Evolutionary conservation across 2,329 filamentous ascomycete genomes (phyloP).

Genomic region (Ilyonectria mors-panacis): DNA sequence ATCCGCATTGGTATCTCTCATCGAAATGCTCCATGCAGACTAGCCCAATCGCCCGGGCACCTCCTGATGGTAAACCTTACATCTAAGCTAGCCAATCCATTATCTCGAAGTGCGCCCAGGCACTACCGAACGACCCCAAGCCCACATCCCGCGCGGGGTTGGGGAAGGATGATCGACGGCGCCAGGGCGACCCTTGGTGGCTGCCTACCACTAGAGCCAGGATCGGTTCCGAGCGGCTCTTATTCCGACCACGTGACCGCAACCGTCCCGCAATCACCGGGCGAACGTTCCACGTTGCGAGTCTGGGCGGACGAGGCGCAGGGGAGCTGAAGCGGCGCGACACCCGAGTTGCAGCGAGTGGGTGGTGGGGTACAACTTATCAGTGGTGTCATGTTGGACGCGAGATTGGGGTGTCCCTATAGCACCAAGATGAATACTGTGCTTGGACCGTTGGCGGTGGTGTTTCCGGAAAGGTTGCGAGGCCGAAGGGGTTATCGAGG

Average conservation of each 20-base stretch:
- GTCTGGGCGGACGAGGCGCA: not conserved
- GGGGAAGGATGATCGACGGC: conserved; percentile 20
- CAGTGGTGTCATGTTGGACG: not conserved
- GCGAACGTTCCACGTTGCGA: not conserved
- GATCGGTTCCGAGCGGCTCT: not conserved
- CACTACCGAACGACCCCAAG: not conserved
- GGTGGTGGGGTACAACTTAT: not conserved
- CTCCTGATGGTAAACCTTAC: conserved; percentile 1
- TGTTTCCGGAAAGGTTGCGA: not conserved
- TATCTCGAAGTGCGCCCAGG: not conserved
- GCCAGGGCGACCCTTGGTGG: conserved; percentile 1
- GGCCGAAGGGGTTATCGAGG: too few species aligned
- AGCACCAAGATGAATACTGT: not conserved
- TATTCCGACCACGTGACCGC: not conserved
- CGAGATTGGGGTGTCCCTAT: not conserved
- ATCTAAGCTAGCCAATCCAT: not conserved
- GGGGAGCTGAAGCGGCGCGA: not conserved
- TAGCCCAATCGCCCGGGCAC: conserved; percentile 5
- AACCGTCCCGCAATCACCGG: not conserved
- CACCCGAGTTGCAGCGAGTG: not conserved
- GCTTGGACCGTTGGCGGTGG: not conserved
- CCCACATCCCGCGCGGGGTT: conserved; percentile 12
- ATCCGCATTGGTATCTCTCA: conserved; percentile 4
- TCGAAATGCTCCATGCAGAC: conserved; percentile 5
- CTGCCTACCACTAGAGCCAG: not conserved